Evolutionary conservation across 495 filamentous ascomycete genomes (phyloP).

Genomic region (Aspergillus nanangensis): DNA sequence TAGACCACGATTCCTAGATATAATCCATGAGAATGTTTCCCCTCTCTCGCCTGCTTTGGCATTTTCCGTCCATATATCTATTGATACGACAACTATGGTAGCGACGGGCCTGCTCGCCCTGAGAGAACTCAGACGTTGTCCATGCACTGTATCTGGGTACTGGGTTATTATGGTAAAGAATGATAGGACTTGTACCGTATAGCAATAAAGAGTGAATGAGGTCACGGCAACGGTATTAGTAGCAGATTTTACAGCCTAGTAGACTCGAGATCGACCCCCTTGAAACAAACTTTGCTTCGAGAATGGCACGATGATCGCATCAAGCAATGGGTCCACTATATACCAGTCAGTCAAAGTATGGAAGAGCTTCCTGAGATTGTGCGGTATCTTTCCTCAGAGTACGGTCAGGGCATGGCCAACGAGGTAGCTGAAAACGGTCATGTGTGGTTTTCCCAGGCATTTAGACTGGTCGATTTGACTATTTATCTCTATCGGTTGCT

Average conservation of each 20-base stretch:
- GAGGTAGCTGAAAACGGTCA: slow-evolving; percentile 38
- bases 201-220: no score
- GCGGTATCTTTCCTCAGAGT: slow-evolving; percentile 27
- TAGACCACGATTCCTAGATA: no score
- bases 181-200: no score
- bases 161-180: no score
- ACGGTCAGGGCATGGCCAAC: slow-evolving; percentile 24
- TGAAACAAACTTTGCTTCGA: slow-evolving; percentile 47
- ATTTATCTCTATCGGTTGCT: slow-evolving; percentile 39
- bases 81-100: no score
- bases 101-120: no score
- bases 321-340: slow-evolving; percentile 51
- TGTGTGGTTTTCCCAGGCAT: slow-evolving; percentile 33
- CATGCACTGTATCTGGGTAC: no score
- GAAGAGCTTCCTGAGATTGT: slow-evolving; percentile 43
- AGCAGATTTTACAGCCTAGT: slow-evolving; percentile 48
- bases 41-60: no score
- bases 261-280: slow-evolving; percentile 28
- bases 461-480: slow-evolving; percentile 32
- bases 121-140: no score
- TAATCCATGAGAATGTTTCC: no score
- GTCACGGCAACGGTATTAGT: slow-evolving; percentile 53
- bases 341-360: slow-evolving; percentile 42
- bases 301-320: slow-evolving; percentile 58
- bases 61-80: no score